Conservation (phyloP, 106 monocot species). For the Platanthera guangdongensis region DNA sequence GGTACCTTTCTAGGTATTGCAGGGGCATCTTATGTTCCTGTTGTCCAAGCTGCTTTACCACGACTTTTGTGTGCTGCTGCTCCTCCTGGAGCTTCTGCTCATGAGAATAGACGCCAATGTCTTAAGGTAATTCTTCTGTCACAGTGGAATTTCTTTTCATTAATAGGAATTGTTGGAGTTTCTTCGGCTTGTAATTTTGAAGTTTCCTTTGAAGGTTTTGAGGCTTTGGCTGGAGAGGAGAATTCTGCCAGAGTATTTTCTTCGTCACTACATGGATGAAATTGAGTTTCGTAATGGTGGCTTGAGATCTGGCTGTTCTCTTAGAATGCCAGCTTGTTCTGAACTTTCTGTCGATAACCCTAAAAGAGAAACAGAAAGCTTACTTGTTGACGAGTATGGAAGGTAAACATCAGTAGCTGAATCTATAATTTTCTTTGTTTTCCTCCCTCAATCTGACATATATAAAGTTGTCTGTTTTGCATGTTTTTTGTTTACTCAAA, state of each 20-base stretch:
- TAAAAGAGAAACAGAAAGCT: slow-evolving; percentile 85
- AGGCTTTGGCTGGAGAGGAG: slow-evolving; percentile 83
- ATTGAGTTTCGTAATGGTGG: slow-evolving; percentile 78
- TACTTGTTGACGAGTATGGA: slow-evolving; percentile 93
- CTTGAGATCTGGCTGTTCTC: slow-evolving; percentile 32
- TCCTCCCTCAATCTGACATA: neutral
- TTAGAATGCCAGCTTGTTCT: slow-evolving; percentile 66
- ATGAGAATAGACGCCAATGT: slow-evolving; percentile 92
- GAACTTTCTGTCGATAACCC: slow-evolving; percentile 90
- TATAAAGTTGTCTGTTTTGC: neutral
- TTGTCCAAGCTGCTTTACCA: slow-evolving; percentile 69
- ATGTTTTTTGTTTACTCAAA: neutral
- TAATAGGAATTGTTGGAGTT: neutral
- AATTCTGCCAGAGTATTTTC: slow-evolving; percentile 76
- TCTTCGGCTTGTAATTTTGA: neutral
- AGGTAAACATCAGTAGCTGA: slow-evolving; percentile 33
- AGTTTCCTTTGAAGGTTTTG: slow-evolving; percentile 43
- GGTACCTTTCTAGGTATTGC: slow-evolving; percentile 47
- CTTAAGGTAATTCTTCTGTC: slow-evolving; percentile 51
- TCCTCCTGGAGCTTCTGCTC: slow-evolving; percentile 65
- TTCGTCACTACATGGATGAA: slow-evolving; percentile 63
- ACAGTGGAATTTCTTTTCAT: neutral
- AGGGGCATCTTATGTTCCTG: slow-evolving; percentile 69
- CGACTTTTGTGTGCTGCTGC: slow-evolving; percentile 87
- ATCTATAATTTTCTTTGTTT: neutral